These are phyloP conservation scores for Epichloe glyceriae DNA, from an alignment of 2,329 filamentous ascomycete genomes.

Conservation along the genomic window DNA sequence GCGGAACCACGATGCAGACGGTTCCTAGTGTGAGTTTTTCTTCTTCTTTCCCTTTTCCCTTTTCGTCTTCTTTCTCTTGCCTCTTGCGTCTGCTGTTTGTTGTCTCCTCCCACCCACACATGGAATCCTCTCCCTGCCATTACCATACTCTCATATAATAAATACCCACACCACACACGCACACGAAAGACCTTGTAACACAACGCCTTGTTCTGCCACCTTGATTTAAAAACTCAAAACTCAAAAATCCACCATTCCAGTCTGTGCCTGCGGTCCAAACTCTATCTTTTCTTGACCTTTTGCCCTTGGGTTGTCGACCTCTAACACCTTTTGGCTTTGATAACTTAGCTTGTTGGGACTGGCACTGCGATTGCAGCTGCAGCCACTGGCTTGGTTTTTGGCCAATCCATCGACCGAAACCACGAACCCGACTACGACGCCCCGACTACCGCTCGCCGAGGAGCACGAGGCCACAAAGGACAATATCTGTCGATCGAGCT, in stretches of 20 bases:
- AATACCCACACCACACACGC: neutral
- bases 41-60: neutral
- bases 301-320: constrained; percentile 1
- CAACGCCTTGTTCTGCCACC: constrained; percentile 1
- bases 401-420: constrained; percentile 34
- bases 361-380: constrained; percentile 49
- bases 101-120: neutral
- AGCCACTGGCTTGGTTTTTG: constrained; percentile 45
- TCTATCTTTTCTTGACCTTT: neutral
- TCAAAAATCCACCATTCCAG: neutral
- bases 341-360: constrained; percentile 43
- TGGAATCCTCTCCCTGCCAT: neutral
- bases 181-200: constrained; percentile 1
- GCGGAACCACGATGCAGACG: constrained; percentile 37
- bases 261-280: neutral
- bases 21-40: constrained; percentile 34
- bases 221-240: constrained; percentile 1
- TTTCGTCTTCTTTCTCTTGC: neutral
- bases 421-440: constrained; percentile 12
- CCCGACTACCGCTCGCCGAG: constrained; percentile 8
- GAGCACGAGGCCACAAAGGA: constrained; percentile 15
- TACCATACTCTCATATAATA: too few relatives aligned
- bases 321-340: constrained; percentile 11
- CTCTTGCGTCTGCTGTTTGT: neutral
- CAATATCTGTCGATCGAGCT: constrained; percentile 22